Conservation (phyloP, 1,139 yeast species). For the Schwanniomyces etchellsii region DNA sequence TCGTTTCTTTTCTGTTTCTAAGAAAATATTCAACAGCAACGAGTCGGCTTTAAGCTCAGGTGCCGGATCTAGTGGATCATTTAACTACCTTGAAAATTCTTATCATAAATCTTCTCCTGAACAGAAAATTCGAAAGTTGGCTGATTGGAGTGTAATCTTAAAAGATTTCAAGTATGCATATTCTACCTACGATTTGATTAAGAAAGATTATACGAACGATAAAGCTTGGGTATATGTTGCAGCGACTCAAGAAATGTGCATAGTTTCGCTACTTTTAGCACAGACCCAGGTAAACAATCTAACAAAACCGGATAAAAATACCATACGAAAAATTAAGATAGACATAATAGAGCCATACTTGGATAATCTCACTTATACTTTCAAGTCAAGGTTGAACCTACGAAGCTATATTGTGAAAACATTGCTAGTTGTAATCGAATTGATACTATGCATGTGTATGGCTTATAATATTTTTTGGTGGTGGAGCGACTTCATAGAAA, state of each 20-base stretch:
- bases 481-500: constrained; percentile 45
- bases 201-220: constrained; percentile 72
- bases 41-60: constrained; percentile 3
- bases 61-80: constrained; percentile 14
- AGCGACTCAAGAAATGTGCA: constrained; percentile 82
- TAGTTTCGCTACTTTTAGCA: constrained; percentile 67
- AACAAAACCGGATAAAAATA: constrained; percentile 31
- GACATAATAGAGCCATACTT: constrained; percentile 60
- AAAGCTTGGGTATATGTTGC: constrained; percentile 84
- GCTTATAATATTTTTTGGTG: constrained; percentile 38
- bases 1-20: constrained; percentile 64
- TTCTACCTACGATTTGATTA: constrained; percentile 74
- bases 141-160: constrained; percentile 88
- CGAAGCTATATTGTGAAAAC: constrained; percentile 56
- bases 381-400: constrained; percentile 55
- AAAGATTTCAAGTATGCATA: constrained; percentile 85
- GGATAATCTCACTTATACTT: constrained; percentile 52
- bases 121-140: constrained; percentile 72
- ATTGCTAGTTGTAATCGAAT: constrained; percentile 36
- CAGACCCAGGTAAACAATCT: constrained; percentile 36
- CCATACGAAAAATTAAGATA: constrained; percentile 56
- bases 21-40: constrained; percentile 44
- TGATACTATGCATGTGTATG: constrained; percentile 47
- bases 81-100: constrained; percentile 42
- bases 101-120: constrained; percentile 65